These are phyloP conservation scores for Sisymbrium irio DNA, from an alignment of 345 rosid genomes.

Conservation along the genomic window DNA sequence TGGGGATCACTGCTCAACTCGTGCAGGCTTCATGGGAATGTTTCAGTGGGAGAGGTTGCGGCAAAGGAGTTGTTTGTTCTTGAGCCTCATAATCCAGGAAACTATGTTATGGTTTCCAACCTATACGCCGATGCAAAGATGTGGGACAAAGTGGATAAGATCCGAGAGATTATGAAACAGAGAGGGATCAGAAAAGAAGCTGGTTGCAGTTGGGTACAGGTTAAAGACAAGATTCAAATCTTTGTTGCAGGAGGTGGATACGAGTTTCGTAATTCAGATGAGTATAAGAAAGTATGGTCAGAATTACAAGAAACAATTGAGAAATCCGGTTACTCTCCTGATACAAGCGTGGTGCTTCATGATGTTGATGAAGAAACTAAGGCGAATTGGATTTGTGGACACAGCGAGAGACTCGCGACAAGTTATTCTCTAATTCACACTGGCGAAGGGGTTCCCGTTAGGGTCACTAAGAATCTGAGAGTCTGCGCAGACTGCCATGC, in stretches of 20 bases:
- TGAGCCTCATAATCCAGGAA: slow-evolving; percentile 58
- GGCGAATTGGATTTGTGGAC: slow-evolving; percentile 50
- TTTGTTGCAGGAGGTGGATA: slow-evolving; percentile 52
- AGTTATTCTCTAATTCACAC: slow-evolving; percentile 43
- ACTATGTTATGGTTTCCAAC: slow-evolving; percentile 60
- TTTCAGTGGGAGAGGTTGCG: slow-evolving; percentile 37
- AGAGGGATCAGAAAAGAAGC: slow-evolving; percentile 54
- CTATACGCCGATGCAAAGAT: slow-evolving; percentile 60
- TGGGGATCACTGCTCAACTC: slow-evolving; percentile 65
- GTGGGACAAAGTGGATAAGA: slow-evolving; percentile 52
- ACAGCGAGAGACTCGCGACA: slow-evolving; percentile 61
- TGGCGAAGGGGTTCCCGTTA: slow-evolving; percentile 41
- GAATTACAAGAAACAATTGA: slow-evolving; percentile 40
- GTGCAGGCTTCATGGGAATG: slow-evolving; percentile 41
- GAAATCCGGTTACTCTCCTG: slow-evolving; percentile 41
- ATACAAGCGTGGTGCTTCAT: slow-evolving; percentile 47
- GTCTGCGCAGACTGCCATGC: slow-evolving; percentile 57
- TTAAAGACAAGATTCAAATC: slow-evolving; percentile 43
- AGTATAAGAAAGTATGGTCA: slow-evolving; percentile 38
- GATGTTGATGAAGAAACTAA: slow-evolving; percentile 57
- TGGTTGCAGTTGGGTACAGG: slow-evolving; percentile 65
- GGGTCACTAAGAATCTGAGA: slow-evolving; percentile 60
- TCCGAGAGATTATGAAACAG: slow-evolving; percentile 41
- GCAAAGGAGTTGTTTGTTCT: slow-evolving; percentile 47
- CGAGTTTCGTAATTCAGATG: slow-evolving; percentile 41